Evolutionary conservation across 805 yeast species (phyloP), one percentile per base, ranked within the genome.

Genomic region (Yarrowia phangngaensis): DNA sequence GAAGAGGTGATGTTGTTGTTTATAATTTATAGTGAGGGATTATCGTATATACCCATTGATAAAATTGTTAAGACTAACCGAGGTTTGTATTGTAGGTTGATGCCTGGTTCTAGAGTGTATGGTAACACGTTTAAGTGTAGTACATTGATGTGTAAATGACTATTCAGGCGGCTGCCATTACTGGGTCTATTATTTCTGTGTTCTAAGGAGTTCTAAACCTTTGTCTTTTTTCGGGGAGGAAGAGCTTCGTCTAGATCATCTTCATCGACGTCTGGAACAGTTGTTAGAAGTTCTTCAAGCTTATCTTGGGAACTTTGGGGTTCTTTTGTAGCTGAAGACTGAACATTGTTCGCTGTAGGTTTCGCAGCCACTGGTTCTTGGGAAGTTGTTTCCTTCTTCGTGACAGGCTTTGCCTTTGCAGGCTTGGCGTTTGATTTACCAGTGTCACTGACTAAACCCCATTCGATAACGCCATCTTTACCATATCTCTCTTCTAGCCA

Each of bases 1-100:
- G 97, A 50, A 58, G 62, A 2, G 97, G 97, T 0, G 90, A 86
- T 61, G 71, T 89, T 0, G 68, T 88, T 4, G 78, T 89, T 2
- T 83, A 80, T 56, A 38, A 38, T 38, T 38, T 38, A 38, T 36
- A 36, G 45, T 20, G 7, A 6, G 19, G 28, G 40, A 15, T 11
- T n/a, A n/a, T n/a, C n/a, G n/a, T n/a, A n/a, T n/a, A n/a, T n/a
- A n/a, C n/a, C n/a, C n/a, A n/a, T n/a, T n/a, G n/a, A n/a, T n/a
- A n/a, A n/a, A n/a, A n/a, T n/a, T n/a, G n/a, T n/a, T n/a, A n/a
- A n/a, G n/a, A n/a, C n/a, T n/a, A n/a, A n/a, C n/a, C n/a, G n/a
- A n/a, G n/a, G n/a, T n/a, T n/a, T n/a, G n/a, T n/a, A n/a, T n/a
- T n/a, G n/a, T n/a, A n/a, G n/a, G n/a, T n/a, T n/a, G n/a, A n/a